Conservation (phyloP, 2,329 filamentous ascomycete species). For the Aspergillus sp. region DNA sequence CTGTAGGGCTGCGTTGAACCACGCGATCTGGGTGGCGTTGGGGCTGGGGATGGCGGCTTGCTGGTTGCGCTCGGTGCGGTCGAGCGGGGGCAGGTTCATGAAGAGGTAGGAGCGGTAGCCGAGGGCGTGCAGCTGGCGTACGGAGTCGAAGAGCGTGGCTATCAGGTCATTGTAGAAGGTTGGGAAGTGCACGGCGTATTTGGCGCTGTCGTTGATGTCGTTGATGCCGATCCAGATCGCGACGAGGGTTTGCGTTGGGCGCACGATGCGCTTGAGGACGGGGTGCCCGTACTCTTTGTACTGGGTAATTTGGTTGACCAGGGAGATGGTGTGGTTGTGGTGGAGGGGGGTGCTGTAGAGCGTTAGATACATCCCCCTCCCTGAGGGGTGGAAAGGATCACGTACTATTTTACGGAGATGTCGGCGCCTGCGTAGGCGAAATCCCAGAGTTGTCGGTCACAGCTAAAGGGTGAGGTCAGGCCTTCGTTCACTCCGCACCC, state of each 20-base stretch:
- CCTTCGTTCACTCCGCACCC: slow-evolving; percentile 48
- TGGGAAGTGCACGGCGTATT: slow-evolving; percentile 44
- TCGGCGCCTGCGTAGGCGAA: slow-evolving; percentile 57
- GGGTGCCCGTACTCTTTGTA: slow-evolving; percentile 47
- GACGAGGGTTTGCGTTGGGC: slow-evolving; percentile 40
- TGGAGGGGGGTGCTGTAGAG: slow-evolving; percentile 47
- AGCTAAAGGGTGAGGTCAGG: slow-evolving; percentile 42
- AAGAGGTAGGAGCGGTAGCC: slow-evolving; percentile 50
- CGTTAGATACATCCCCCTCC: neutral
- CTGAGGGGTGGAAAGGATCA: neutral
- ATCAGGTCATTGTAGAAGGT: slow-evolving; percentile 46
- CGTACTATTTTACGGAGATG: slow-evolving; percentile 43
- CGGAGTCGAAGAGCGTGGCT: slow-evolving; percentile 39
- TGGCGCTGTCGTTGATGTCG: slow-evolving; percentile 52
- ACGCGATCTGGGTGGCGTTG: slow-evolving; percentile 46
- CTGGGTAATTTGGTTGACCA: slow-evolving; percentile 51
- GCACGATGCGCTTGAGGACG: slow-evolving; percentile 32
- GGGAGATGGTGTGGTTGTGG: slow-evolving; percentile 49
- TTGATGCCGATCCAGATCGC: slow-evolving; percentile 58
- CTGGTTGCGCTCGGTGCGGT: slow-evolving; percentile 43
- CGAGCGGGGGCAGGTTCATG: slow-evolving; percentile 51
- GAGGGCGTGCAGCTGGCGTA: slow-evolving; percentile 40
- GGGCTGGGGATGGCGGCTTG: slow-evolving; percentile 35
- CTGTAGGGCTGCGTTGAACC: slow-evolving; percentile 44
- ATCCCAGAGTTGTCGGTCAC: slow-evolving; percentile 52